These are phyloP conservation scores for Achaetomium macrosporum DNA, from an alignment of 2,329 filamentous ascomycete genomes.

Conservation along the genomic window DNA sequence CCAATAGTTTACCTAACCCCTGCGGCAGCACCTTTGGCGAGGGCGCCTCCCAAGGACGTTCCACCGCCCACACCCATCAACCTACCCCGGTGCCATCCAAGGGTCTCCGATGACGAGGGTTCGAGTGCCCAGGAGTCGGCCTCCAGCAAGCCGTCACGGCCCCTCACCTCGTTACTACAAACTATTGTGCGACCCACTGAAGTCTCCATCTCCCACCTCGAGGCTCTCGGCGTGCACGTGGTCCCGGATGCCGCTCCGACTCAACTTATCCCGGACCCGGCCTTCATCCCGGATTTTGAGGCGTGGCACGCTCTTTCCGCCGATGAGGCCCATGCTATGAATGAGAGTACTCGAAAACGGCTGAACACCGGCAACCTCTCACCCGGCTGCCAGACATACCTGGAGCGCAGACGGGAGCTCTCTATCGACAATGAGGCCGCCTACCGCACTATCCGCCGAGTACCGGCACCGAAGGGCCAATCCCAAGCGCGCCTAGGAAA, in stretches of 20 bases:
- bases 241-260: conserved; percentile 42
- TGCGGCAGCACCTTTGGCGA: conserved; percentile 16
- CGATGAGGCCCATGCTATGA: conserved; percentile 45
- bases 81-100: conserved; percentile 41
- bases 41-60: conserved; percentile 42
- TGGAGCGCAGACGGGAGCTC: conserved; percentile 54
- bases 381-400: conserved; percentile 52
- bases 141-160: conserved; percentile 25
- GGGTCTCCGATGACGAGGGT: conserved; percentile 19
- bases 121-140: conserved; percentile 7
- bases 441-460: conserved; percentile 55
- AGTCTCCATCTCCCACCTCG: conserved; percentile 44
- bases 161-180: conserved; percentile 48
- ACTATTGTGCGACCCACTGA: conserved; percentile 48
- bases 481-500: conserved; percentile 53
- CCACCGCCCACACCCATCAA: conserved; percentile 51
- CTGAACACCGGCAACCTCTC: conserved; percentile 50
- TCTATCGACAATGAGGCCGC: conserved; percentile 51
- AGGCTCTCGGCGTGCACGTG: conserved; percentile 53
- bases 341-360: conserved; percentile 42
- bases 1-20: conserved; percentile 20
- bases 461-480: conserved; percentile 49
- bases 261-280: conserved; percentile 49
- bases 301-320: conserved; percentile 45
- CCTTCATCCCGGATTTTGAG: conserved; percentile 48